These are phyloP conservation scores for Aspergillus sp. DNA, from an alignment of 2,329 filamentous ascomycete species.

Conservation along the genomic window DNA sequence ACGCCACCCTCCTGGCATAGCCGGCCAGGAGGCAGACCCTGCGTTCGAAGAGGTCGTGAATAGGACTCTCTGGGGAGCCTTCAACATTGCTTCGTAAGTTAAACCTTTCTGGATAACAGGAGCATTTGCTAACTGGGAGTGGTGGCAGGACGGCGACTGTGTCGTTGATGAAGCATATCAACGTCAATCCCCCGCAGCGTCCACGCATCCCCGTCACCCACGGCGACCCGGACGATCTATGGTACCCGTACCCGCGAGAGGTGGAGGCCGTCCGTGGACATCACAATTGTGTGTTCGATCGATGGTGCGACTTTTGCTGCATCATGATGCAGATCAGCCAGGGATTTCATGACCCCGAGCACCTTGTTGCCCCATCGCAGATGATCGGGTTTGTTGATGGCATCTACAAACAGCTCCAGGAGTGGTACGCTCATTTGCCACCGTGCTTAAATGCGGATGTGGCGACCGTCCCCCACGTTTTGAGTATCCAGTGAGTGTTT, in stretches of 20 bases:
- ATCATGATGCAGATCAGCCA: constrained; percentile 23
- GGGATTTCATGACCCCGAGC: constrained; percentile 20
- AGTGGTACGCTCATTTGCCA: constrained; percentile 29
- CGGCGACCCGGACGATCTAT: constrained; percentile 17
- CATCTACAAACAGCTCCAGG: constrained; percentile 25
- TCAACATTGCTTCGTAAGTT: constrained; percentile 20
- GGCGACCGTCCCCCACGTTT: constrained; percentile 26
- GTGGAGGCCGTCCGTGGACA: constrained; percentile 21
- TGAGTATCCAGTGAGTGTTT: constrained; percentile 29
- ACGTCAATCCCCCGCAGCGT: constrained; percentile 15
- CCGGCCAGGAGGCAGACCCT: constrained; percentile 10
- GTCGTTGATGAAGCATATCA: constrained; percentile 24
- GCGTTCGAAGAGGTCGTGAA: constrained; percentile 19
- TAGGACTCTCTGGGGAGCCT: constrained; percentile 24
- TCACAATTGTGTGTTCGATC: constrained; percentile 28
- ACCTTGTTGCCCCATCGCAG: constrained; percentile 12
- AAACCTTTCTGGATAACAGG: too few species aligned
- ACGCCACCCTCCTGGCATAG: constrained; percentile 17
- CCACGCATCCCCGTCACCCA: constrained; percentile 19
- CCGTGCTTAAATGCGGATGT: constrained; percentile 26
- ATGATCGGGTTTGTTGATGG: constrained; percentile 16
- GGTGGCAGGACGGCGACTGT: constrained; percentile 19
- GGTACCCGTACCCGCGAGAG: constrained; percentile 28
- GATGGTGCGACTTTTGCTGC: constrained; percentile 25
- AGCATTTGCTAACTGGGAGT: not conserved